Base-by-base conservation (phyloP, 331 rosid genomes). In the Ulmus americana region DNA sequence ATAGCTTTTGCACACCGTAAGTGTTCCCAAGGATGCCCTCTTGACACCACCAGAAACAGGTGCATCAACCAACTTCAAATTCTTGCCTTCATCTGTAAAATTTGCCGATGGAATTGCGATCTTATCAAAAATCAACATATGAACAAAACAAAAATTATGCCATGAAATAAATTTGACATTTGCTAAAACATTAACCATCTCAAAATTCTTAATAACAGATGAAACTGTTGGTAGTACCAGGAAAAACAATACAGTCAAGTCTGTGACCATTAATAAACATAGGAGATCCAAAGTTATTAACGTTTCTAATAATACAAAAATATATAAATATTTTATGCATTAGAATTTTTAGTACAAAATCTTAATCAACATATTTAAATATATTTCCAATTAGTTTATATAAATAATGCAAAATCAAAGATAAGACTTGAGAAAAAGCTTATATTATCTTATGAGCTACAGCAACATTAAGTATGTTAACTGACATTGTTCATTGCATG, bases 31-130 rank as follows among this genome's bases (percentile, higher is more conserved):
- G 49, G 94, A 74, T 50, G 97, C 97, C 72, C 86, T 88, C 74
- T 47, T 69, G 74, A 88, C 96, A 65, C 97, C 97, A 55, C 97
- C 97, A 71, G 96, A 88, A 71, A 91, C 95, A 44, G 97, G 97
- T 69, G 97, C 97, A 79, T 91, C 97, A 74, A 91, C 92, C 83
- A 91, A 77, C 81, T 88, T 91, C 82, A 91, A 79, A 79, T 79
- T 79, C 75, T 80, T 91, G 58, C 80, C 88, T 73, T 86, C 90
- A 74, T 80, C 96, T 91, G 82, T 52, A 65, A 79, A 69, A 78
- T 73, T 65, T 68, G 70, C 64, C 74, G 61, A 76, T 71, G 58
- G 56, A 68, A 55, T 52, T 78, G 76, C 44, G 61, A 64, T 66
- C 47, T 65, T 50, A 73, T 81, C 71, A 72, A 68, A 67, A 47